These are phyloP conservation scores for Flaveria brownii DNA, from an alignment of 129 eudicot species.

Conservation along the genomic window DNA sequence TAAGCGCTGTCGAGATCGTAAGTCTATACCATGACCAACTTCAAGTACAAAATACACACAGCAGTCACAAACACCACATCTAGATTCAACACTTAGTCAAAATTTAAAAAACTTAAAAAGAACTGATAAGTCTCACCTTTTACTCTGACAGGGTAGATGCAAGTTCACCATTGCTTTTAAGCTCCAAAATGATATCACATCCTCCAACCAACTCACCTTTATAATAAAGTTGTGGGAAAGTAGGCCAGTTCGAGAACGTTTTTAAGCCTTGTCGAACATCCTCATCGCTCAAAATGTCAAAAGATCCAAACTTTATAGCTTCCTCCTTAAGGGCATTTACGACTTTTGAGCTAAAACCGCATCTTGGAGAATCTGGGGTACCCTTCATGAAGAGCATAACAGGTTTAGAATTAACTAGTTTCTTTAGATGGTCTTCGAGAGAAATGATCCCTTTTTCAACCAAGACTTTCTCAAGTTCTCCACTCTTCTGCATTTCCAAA, in stretches of 20 bases:
- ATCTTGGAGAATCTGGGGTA: conserved; percentile 73
- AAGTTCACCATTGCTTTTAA: conserved; percentile 67
- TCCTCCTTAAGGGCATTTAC: conserved; percentile 76
- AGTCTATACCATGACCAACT: conserved; percentile 4
- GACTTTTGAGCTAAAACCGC: conserved; percentile 98
- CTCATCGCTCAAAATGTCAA: conserved; percentile 80
- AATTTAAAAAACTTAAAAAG: neutral
- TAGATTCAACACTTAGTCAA: conserved; percentile 6
- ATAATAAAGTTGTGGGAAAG: conserved; percentile 87
- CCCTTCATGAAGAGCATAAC: conserved; percentile 97
- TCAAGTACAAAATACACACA: conserved; percentile 25
- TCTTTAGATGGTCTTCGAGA: conserved; percentile 67
- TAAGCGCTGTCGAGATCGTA: neutral
- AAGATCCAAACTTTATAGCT: conserved; percentile 77
- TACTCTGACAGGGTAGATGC: conserved; percentile 81
- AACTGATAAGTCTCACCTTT: neutral
- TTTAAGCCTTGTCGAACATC: conserved; percentile 90
- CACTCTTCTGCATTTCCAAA: conserved; percentile 98
- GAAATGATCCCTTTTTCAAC: conserved; percentile 62
- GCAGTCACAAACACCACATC: conserved; percentile 26
- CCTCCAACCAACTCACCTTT: conserved; percentile 98
- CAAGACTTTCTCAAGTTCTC: conserved; percentile 68
- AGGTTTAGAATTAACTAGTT: conserved; percentile 51
- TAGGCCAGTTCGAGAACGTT: conserved; percentile 91
- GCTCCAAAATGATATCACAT: conserved; percentile 88